phyloP scores from a whole-genome alignment of 108 stramenopile genomes.

The Skeletonema grethae region DNA sequence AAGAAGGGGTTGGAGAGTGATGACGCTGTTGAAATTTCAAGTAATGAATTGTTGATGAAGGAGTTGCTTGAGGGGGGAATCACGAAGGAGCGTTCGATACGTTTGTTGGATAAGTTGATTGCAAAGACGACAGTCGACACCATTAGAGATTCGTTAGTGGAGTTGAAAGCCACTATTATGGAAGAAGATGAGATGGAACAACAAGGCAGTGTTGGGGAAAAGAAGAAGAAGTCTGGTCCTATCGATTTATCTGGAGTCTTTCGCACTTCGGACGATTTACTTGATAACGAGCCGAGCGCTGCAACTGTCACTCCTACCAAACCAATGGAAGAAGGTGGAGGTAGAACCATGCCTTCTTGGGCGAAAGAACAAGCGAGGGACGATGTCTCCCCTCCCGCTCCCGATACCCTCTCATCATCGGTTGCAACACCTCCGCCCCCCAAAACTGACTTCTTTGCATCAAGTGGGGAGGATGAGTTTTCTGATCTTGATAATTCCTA shows the following conservation, averaged over 20 bases:
- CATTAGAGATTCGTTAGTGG: slow-evolving; percentile 23
- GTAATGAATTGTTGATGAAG: slow-evolving; percentile 43
- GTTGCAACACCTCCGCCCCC: slow-evolving; percentile 28
- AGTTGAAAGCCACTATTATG: slow-evolving; percentile 28
- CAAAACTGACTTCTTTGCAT: slow-evolving; percentile 58
- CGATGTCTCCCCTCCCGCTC: background rate
- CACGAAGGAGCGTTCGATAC: slow-evolving; percentile 34
- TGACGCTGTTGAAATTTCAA: slow-evolving; percentile 34
- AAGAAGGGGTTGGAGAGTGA: slow-evolving; percentile 18
- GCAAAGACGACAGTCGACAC: slow-evolving; percentile 18
- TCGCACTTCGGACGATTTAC: slow-evolving; percentile 8
- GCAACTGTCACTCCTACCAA: background rate
- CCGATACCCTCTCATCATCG: background rate
- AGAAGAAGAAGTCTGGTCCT: slow-evolving; percentile 16
- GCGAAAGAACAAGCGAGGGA: background rate
- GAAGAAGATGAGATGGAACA: slow-evolving; percentile 16
- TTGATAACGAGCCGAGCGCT: background rate
- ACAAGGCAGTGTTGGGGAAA: background rate
- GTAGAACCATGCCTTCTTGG: slow-evolving; percentile 28
- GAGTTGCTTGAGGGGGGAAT: slow-evolving; percentile 43
- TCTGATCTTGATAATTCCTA: background rate
- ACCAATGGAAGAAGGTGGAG: background rate
- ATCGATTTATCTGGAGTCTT: slow-evolving; percentile 31
- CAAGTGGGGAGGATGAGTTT: slow-evolving; percentile 6
- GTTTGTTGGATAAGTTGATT: slow-evolving; percentile 35